Evolutionary conservation across 345 rosid genomes (phyloP), one percentile per base, ranked within the genome.

Genomic region (Xanthoceras sorbifolium): DNA sequence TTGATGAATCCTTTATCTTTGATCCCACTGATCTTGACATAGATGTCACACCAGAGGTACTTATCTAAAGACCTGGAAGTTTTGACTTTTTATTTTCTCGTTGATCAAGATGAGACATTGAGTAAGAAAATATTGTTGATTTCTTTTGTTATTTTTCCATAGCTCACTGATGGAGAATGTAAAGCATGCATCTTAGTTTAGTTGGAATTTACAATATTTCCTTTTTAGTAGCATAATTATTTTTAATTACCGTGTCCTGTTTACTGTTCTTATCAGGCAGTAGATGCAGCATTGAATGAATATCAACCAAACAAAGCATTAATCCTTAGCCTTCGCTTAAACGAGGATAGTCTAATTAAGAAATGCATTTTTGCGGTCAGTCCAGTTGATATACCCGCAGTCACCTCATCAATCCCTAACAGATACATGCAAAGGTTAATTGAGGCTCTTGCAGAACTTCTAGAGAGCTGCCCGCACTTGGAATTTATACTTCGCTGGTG

Each of bases 21-120:
- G 98, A 93, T 84, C 99, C 99, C 31, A 89, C 98, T 7, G 98
- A 96, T 87, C 99, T 96, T 67, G 99, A 91, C 86, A 92, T 96
- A 20, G 98, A 93, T 71, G 98, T 96, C 54, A 96, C 99, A 68
- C 97, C 98, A 46, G 94, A 93, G 92, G 99, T 96, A 85, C 73
- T 69, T 78, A 57, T 67, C 29, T n/a, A 32, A 36, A 50, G 6
- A 54, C 6, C 2, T 36, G 40, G 63, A 68, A 32, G 17, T 67
- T 31, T 60, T 46, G 6, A 14, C n/a, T 3, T 14, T 40, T 38
- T 7, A n/a, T 31, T 11, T 38, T 42, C 17, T 5, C 25, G 29
- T 25, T 67, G 46, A 50, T 26, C 50, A 54, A 32, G 38, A 8
- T 8, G 26, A 11, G 34, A 11, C 22, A 20, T 14, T 32, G 11